Evolutionary conservation across 2,329 filamentous ascomycete genomes (phyloP), one percentile per base, ranked within the genome.

Genomic region (Curvularia lunata): DNA sequence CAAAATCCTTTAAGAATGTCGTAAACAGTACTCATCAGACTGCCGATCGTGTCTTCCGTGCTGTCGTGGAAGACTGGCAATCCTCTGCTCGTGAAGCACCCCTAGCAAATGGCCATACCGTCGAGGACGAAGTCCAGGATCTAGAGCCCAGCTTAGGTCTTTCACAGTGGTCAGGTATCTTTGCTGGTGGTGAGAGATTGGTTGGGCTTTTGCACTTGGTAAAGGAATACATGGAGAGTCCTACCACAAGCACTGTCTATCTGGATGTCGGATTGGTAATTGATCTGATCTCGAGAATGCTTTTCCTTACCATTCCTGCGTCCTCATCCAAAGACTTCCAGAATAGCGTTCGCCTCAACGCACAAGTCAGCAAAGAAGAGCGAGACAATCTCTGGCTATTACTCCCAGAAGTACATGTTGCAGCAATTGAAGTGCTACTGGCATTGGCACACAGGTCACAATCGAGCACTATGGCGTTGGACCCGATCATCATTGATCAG

Each of bases 31-130:
- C 88, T 16, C 92, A 97, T 68, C 77, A 79, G 23, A 90, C 91
- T 1, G 86, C 90, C 41, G 89, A 96, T 68, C 85, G 88, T 62
- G 83, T 96, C 0, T 90, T 97, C 69, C 87, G 93, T 48, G 87
- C 88, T 9, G 84, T 97, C 0, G 78, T 90, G 10, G 93, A 97
- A 73, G 89, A 91, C 40, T 95, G 92, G 90, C 87, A 93, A 66
- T 86, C 91, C 0, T 82, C 83, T 2, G 80, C 84, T 30, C 84
- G 75, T 53, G 56, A 73, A 66, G 59, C 70, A 61, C 48, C 73
- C 1, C 59, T 68, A 5, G 46, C 56, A 3, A 74, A 72, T 65
- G 62, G 62, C 52, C 51, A 72, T 63, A 67, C 67, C 6, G 10
- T 75, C 8, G 70, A 72, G 2, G 67, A 71, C 32, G 59, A 78